Evolutionary conservation across 176 grass and related monocot genomes (phyloP).

Genomic region (Triticum urartu): DNA sequence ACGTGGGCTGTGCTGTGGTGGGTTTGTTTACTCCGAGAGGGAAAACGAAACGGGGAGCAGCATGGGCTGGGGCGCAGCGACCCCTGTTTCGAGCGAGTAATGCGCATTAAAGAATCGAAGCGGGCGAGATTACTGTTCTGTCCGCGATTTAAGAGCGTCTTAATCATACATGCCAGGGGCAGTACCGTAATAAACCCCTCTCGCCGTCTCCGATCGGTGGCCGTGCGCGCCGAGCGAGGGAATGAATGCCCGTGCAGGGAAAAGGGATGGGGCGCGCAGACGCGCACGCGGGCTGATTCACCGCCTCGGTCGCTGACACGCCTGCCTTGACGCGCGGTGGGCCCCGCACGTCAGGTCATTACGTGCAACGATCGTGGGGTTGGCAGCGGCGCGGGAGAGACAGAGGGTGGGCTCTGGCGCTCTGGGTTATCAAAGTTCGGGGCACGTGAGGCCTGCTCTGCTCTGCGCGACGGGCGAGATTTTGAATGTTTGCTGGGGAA

Average conservation of each 20-base stretch:
- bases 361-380: neutral
- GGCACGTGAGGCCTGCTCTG: constrained; percentile 33
- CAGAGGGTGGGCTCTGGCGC: neutral
- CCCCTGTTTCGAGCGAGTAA: constrained; percentile 42
- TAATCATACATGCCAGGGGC: neutral
- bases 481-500: constrained; percentile 22
- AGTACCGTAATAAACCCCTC: neutral
- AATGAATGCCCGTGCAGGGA: constrained; percentile 38
- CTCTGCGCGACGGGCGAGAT: neutral
- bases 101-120: constrained; percentile 9
- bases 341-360: neutral
- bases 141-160: neutral
- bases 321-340: neutral
- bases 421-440: neutral
- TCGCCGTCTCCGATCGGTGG: neutral
- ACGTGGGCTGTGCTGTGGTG: neutral
- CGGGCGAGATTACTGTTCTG: constrained; percentile 22
- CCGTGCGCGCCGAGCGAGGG: constrained; percentile 20
- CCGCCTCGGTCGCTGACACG: constrained; percentile 2
- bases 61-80: constrained; percentile 39
- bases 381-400: neutral
- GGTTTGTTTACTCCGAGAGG: neutral
- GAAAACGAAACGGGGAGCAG: neutral
- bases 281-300: neutral
- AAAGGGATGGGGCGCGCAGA: neutral